Evolutionary conservation across 1,284 basidiomycete genomes (phyloP), one percentile per base, ranked within the genome.

Genomic region (Ustilago shanxiensis): DNA sequence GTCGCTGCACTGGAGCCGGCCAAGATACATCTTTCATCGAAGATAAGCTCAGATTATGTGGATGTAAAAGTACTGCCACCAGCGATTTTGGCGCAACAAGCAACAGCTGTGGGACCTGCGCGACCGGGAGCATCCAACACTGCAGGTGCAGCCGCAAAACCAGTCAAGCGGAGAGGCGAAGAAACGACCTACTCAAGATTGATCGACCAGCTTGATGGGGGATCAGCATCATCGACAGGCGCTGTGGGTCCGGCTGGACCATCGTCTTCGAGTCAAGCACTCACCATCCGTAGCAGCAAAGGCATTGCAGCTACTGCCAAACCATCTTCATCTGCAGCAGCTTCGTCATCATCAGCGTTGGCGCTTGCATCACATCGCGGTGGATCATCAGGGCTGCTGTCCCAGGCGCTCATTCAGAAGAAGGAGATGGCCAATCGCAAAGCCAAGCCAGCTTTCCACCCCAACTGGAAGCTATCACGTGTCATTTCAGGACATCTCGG

Each of bases 401-500:
- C 78, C 20, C 74, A 77, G n/a, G 83, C 84, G 5, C 72, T 85
- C 45, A 75, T 82, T 9, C 80, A 76, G 35, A 83, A 83, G 68
- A 82, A 82, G 60, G 83, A 83, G 49, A 66, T 77, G 63, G 81
- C 74, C 3, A 72, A 59, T 95, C 96, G 88, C 94, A 94, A 65
- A 33, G 91, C 97, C 81, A 96, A 98, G 87, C 97, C 96, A 2
- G 93, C 92, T 9, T 98, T 94, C 86, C 96, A 99, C 83, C 91
- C 96, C 7, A 93, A 92, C 81, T 86, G 96, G 96, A 98, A 98
- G 87, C 91, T 99, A 60, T 90, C 92, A 79, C 93, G 95, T 59
- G 97, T 99, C 82, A 98, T 99, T 73, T 98, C 95, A 1, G 96
- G 96, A 0, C 96, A 99, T 87, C 88, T 99, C 75, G 96, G 97